phyloP scores from a whole-genome alignment of 2,329 filamentous ascomycete genomes.

The Corynespora cassiicola region DNA sequence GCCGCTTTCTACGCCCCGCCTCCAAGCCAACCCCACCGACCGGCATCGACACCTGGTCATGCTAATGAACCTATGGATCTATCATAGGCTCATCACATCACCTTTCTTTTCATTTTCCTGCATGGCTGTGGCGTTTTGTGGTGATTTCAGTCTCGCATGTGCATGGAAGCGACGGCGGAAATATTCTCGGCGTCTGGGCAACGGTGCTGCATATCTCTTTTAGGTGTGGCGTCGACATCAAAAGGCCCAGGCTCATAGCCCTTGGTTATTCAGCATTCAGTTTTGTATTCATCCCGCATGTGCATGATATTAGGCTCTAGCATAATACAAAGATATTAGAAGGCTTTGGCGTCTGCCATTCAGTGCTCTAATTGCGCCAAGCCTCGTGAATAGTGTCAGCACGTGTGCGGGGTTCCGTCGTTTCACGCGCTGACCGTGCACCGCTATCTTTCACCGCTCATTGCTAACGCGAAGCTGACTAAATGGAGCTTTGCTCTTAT shows the following conservation, averaged over 20 bases:
- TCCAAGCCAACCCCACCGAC: constrained; percentile 9
- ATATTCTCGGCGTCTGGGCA: background rate
- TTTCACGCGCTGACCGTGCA: constrained; percentile 5
- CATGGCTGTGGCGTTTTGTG: constrained; percentile 6
- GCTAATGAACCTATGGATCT: constrained; percentile 28
- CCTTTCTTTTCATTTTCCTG: background rate
- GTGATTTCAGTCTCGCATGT: background rate
- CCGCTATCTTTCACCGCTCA: constrained; percentile 1
- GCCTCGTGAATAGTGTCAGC: background rate
- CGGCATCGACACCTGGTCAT: constrained; percentile 3
- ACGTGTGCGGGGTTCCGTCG: constrained; percentile 1
- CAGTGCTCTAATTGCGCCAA: background rate
- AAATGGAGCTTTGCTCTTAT: no score
- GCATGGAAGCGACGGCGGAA: constrained; percentile 3
- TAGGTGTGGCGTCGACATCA: no score
- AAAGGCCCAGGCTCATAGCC: background rate
- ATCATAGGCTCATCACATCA: constrained; percentile 6
- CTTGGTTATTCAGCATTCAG: constrained; percentile 1
- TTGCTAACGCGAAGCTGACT: background rate
- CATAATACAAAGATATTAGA: background rate
- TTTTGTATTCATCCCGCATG: background rate
- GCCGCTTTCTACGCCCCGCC: constrained; percentile 14
- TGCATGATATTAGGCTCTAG: background rate
- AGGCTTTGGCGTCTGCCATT: background rate
- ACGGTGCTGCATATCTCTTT: constrained; percentile 1